Evolutionary conservation across 306 rosid species (phyloP).

Genomic region (Ochetophila trinervis): DNA sequence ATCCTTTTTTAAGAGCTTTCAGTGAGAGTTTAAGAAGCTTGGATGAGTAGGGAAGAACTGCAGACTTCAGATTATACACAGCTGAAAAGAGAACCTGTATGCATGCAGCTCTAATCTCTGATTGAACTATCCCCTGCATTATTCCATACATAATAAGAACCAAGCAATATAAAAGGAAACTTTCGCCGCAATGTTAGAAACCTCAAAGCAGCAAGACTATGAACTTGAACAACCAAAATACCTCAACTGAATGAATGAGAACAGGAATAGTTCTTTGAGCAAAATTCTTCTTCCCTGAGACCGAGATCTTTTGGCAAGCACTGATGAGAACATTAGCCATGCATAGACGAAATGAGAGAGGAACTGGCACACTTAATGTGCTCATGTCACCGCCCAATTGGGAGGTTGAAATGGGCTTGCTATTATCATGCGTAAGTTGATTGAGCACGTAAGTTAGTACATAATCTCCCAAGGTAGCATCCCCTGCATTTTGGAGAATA

Average conservation of each 20-base stretch:
- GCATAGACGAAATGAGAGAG: conserved; percentile 64
- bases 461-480: conserved; percentile 35
- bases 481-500: conserved; percentile 31
- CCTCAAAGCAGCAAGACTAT: conserved; percentile 3
- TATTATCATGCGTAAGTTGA: conserved; percentile 33
- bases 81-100: conserved; percentile 80
- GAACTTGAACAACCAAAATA: conserved; percentile 28
- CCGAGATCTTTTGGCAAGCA: conserved; percentile 73
- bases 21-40: conserved; percentile 67
- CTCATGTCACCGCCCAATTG: conserved; percentile 25
- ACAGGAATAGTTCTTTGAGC: conserved; percentile 53
- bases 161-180: conserved; percentile 16
- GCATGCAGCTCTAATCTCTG: conserved; percentile 80
- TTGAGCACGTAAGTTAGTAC: conserved; percentile 44
- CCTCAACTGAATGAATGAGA: conserved; percentile 61
- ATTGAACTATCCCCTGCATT: conserved; percentile 42
- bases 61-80: conserved; percentile 72
- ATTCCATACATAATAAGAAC: conserved; percentile 28
- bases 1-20: conserved; percentile 52
- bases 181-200: conserved; percentile 1
- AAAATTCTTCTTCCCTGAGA: conserved; percentile 48
- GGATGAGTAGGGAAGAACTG: conserved; percentile 54
- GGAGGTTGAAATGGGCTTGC: conserved; percentile 23
- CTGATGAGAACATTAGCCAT: conserved; percentile 94
- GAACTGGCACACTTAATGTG: conserved; percentile 23